Conservation (phyloP, 2,329 filamentous ascomycete species). For the Neopestalotiopsis rosae region DNA sequence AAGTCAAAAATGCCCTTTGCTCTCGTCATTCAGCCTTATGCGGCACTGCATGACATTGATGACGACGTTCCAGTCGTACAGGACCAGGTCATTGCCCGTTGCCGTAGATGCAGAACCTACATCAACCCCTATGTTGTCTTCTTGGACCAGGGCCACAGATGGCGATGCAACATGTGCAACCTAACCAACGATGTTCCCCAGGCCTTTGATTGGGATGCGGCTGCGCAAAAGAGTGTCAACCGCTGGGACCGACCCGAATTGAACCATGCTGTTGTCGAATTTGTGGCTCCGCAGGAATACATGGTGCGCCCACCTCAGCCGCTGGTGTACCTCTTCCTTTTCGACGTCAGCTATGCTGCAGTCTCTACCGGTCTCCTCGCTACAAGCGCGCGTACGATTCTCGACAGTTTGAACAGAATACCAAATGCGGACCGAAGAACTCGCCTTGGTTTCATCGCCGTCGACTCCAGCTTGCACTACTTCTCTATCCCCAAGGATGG, state of each 20-base stretch:
- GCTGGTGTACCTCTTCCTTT: constrained; percentile 91
- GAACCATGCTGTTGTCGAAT: constrained; percentile 96
- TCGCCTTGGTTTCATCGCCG: constrained; percentile 90
- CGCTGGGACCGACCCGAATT: constrained; percentile 91
- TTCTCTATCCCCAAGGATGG: constrained; percentile 92
- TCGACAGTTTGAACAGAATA: constrained; percentile 94
- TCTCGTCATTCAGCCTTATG: constrained; percentile 95
- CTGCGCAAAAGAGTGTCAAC: constrained; percentile 88
- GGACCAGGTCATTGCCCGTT: constrained; percentile 96
- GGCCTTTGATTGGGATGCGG: constrained; percentile 97
- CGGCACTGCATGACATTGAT: constrained; percentile 88
- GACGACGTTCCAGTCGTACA: constrained; percentile 90
- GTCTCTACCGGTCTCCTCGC: constrained; percentile 91
- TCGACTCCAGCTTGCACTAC: constrained; percentile 94
- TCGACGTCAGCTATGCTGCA: constrained; percentile 91
- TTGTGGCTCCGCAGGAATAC: constrained; percentile 97
- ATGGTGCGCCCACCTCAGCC: constrained; percentile 98
- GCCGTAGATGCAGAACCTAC: constrained; percentile 92
- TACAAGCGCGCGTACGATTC: constrained; percentile 89
- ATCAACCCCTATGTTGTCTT: constrained; percentile 98
- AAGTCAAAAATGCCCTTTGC: constrained; percentile 97
- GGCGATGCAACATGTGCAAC: constrained; percentile 99
- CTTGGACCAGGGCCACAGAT: constrained; percentile 94
- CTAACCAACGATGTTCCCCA: constrained; percentile 99
- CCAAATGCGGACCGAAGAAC: constrained; percentile 96